These are phyloP conservation scores for Gillenia trifoliata DNA, from an alignment of 306 rosid species.

Conservation along the genomic window DNA sequence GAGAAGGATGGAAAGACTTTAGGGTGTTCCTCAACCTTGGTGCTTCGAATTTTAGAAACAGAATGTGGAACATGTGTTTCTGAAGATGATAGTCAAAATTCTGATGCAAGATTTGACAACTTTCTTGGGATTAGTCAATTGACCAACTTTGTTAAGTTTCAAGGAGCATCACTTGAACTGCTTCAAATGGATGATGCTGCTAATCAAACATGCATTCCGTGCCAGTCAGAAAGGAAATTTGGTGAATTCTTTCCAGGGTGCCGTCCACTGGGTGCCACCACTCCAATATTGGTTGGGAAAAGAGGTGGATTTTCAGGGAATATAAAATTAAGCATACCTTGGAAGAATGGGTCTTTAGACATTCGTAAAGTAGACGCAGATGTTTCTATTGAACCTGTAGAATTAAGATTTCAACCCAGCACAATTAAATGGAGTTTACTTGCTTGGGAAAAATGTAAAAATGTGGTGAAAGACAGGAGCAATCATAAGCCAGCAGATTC, in stretches of 20 bases:
- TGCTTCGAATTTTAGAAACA: slow-evolving; percentile 69
- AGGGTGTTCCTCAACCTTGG: slow-evolving; percentile 38
- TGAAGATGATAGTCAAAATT: slow-evolving; percentile 52
- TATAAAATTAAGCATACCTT: slow-evolving; percentile 76
- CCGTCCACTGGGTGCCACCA: slow-evolving; percentile 36
- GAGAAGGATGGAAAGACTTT: slow-evolving; percentile 32
- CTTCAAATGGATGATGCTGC: slow-evolving; percentile 54
- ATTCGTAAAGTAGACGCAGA: slow-evolving; percentile 77
- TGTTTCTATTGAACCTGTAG: slow-evolving; percentile 65
- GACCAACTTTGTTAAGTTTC: slow-evolving; percentile 77
- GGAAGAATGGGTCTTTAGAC: slow-evolving; percentile 95
- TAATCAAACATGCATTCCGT: slow-evolving; percentile 17
- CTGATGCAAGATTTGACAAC: slow-evolving; percentile 40
- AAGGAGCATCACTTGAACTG: slow-evolving; percentile 69
- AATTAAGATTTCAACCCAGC: slow-evolving; percentile 73
- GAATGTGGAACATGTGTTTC: slow-evolving; percentile 85
- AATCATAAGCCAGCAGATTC: slow-evolving; percentile 35
- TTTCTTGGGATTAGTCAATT: slow-evolving; percentile 76
- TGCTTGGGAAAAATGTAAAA: slow-evolving; percentile 54
- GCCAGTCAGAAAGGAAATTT: slow-evolving; percentile 26
- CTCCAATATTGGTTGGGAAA: slow-evolving; percentile 64
- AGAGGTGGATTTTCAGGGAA: slow-evolving; percentile 83
- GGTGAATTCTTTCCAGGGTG: slow-evolving; percentile 34
- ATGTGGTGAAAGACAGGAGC: slow-evolving; percentile 39
- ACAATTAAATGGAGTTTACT: slow-evolving; percentile 60